phyloP scores from a whole-genome alignment of 805 yeast genomes.

The Candida awuae region DNA sequence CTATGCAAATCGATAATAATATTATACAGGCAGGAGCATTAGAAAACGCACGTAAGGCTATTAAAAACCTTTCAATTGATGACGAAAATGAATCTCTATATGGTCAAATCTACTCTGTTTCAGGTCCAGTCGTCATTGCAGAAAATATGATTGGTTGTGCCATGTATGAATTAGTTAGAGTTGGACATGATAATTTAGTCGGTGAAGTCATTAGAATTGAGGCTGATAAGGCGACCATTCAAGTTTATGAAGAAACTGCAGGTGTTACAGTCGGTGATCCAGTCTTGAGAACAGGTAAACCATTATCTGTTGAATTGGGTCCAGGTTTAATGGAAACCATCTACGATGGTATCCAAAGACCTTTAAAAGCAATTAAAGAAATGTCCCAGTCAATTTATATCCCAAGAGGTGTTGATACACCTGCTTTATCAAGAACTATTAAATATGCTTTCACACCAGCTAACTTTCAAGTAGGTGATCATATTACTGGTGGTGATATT shows the following conservation, averaged over 20 bases:
- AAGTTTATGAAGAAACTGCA: constrained; percentile 98
- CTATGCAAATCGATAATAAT: background rate
- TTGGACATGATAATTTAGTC: constrained; percentile 92
- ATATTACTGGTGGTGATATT: constrained; percentile 96
- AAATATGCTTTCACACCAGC: constrained; percentile 81
- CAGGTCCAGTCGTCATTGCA: constrained; percentile 97
- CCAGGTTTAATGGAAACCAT: constrained; percentile 99
- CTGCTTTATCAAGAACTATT: constrained; percentile 78
- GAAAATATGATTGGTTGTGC: constrained; percentile 99
- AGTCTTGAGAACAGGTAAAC: constrained; percentile 95
- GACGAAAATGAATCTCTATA: constrained; percentile 71
- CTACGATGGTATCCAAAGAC: constrained; percentile 99
- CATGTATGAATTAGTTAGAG: constrained; percentile 97
- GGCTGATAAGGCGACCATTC: constrained; percentile 95
- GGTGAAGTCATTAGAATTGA: constrained; percentile 98
- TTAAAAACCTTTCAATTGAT: constrained; percentile 76
- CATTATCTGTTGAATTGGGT: constrained; percentile 97
- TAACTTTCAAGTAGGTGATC: constrained; percentile 86
- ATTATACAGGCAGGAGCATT: constrained; percentile 76
- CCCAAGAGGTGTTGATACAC: constrained; percentile 97
- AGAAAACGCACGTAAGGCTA: constrained; percentile 93
- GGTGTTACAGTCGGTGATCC: constrained; percentile 99
- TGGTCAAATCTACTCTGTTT: constrained; percentile 88
- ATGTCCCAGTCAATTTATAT: constrained; percentile 86
- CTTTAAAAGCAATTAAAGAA: constrained; percentile 87